phyloP scores from a whole-genome alignment of 2,329 filamentous ascomycete species.

The Alternaria angustiovoidea region DNA sequence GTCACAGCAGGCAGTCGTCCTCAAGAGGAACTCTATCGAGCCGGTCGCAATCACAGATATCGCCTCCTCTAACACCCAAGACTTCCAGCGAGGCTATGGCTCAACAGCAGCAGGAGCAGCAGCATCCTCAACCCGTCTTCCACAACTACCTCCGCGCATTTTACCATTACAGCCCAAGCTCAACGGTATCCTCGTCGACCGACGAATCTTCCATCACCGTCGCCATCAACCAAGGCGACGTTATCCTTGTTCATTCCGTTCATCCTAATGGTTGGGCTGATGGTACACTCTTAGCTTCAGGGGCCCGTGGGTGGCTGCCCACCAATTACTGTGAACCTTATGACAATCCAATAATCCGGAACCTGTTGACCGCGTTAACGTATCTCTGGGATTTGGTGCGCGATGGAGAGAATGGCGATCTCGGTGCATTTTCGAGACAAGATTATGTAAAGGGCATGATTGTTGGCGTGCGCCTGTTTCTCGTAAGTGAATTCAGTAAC shows the following conservation, averaged over 20 bases:
- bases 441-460: constrained; percentile 95
- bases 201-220: constrained; percentile 73
- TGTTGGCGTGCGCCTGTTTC: constrained; percentile 85
- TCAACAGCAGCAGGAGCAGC: constrained; percentile 53
- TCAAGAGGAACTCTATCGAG: constrained; percentile 42
- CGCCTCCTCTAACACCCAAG: constrained; percentile 78
- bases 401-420: constrained; percentile 77
- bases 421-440: constrained; percentile 84
- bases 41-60: constrained; percentile 66
- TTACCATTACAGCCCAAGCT: constrained; percentile 86
- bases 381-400: constrained; percentile 92
- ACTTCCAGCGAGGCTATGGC: constrained; percentile 68
- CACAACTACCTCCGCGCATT: constrained; percentile 95
- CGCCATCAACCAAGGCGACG: constrained; percentile 86
- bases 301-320: constrained; percentile 91
- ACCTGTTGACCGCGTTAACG: constrained; percentile 82
- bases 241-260: constrained; percentile 93
- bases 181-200: constrained; percentile 79
- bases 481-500: constrained; percentile 67
- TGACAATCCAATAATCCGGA: constrained; percentile 85
- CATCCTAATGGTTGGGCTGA: constrained; percentile 99
- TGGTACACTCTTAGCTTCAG: constrained; percentile 85
- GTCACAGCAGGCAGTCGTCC: constrained; percentile 45
- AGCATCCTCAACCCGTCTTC: constrained; percentile 69
- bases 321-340: constrained; percentile 99